Conservation (phyloP, 2,329 filamentous ascomycete genomes). For the Colletotrichum eleusines region DNA sequence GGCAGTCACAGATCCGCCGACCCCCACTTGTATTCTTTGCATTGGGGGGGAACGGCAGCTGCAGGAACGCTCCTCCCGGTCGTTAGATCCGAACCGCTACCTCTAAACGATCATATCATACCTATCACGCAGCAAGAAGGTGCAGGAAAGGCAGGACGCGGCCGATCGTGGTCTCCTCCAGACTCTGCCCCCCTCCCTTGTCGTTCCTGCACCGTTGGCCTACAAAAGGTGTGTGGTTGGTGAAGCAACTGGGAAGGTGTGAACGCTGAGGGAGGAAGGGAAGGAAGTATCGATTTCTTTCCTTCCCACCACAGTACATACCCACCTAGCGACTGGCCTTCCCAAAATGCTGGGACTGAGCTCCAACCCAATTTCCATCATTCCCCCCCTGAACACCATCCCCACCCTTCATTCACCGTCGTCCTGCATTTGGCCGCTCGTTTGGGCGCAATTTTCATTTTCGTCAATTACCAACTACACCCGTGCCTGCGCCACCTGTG, state of each 20-base stretch:
- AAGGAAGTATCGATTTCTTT: constrained; percentile 1
- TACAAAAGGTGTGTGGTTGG: neutral
- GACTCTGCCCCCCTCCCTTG: neutral
- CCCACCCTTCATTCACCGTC: constrained; percentile 10
- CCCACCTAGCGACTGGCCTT: constrained; percentile 10
- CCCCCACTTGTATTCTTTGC: neutral
- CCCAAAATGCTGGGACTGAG: constrained; percentile 41
- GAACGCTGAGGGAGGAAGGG: constrained; percentile 3
- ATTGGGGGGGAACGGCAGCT: neutral
- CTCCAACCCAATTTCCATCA: constrained; percentile 35
- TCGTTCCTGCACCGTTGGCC: neutral
- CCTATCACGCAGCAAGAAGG: neutral
- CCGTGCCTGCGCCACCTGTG: neutral
- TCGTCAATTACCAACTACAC: constrained; percentile 23
- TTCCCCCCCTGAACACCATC: constrained; percentile 32
- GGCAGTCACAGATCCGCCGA: neutral
- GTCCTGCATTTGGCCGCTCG: neutral
- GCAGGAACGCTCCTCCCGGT: constrained; percentile 11
- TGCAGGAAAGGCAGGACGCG: constrained; percentile 5
- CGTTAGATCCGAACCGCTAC: constrained; percentile 9
- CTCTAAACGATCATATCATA: too few relatives aligned
- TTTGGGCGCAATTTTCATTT: constrained; percentile 11
- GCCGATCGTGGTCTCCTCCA: neutral
- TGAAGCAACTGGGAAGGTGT: neutral
- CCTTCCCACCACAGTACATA: neutral